phyloP scores from a whole-genome alignment of 805 yeast genomes.

The Lachancea thermotolerans region DNA sequence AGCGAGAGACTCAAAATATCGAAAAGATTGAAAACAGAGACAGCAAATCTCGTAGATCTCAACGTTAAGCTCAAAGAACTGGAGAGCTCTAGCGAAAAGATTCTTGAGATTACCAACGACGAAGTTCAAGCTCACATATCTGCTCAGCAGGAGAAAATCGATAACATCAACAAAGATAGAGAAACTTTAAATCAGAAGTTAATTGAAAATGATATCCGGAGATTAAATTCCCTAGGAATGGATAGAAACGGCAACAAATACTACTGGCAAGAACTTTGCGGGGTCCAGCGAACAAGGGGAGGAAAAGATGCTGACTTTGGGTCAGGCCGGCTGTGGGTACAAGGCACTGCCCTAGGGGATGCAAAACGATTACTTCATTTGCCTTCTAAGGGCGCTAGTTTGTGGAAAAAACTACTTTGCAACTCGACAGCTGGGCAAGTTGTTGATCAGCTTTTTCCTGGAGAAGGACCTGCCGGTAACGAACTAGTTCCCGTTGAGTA shows the following conservation, averaged over 20 bases:
- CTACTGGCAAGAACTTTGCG: conserved; percentile 93
- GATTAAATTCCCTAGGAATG: conserved; percentile 69
- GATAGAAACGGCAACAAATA: conserved; percentile 82
- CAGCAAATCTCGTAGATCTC: conserved; percentile 5
- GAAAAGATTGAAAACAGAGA: conserved; percentile 24
- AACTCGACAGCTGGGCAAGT: conserved; percentile 19
- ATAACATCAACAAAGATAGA: conserved; percentile 43
- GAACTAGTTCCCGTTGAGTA: no score
- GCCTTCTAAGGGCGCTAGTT: conserved; percentile 20
- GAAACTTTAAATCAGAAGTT: conserved; percentile 53
- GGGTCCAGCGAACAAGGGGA: conserved; percentile 51
- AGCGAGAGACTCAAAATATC: conserved; percentile 30
- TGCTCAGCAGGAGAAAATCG: conserved; percentile 21
- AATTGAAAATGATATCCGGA: conserved; percentile 65
- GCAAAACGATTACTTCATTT: conserved; percentile 31
- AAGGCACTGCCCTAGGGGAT: conserved; percentile 69
- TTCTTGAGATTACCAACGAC: conserved; percentile 6
- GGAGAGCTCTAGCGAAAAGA: not conserved
- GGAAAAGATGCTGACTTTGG: conserved; percentile 31
- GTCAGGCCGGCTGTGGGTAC: conserved; percentile 85
- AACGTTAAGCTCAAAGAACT: not conserved
- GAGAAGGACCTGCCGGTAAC: no score
- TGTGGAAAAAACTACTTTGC: conserved; percentile 24
- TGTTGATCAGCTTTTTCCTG: conserved; percentile 17
- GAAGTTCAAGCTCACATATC: conserved; percentile 15